A percentile compares a stretch with the other conserved stretches of the same genome.
Evolutionary conservation across 192 early-diverging fungal genomes (phyloP).

Genomic region (Pilaira anomala): DNA sequence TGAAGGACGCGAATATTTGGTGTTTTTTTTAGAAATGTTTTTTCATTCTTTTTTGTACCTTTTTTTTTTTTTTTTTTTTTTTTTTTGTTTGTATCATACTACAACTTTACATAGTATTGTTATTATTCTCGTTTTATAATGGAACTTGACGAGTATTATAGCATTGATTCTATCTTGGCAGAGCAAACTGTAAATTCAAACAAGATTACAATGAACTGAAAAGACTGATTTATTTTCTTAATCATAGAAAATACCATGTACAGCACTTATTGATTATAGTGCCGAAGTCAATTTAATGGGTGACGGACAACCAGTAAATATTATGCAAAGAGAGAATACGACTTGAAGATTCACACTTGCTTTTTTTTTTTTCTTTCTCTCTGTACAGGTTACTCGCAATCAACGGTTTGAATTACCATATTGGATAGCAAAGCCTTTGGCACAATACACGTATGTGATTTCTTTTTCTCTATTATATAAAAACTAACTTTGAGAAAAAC

Average conservation of each 20-base stretch:
- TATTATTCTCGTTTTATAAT: constrained; percentile 1
- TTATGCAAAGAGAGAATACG: background rate
- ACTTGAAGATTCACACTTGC: background rate
- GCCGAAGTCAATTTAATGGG: constrained; percentile 31
- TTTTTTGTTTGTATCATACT: too few relatives aligned
- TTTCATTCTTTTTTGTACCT: too few relatives aligned
- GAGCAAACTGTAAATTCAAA: constrained; percentile 49
- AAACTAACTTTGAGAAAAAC: background rate
- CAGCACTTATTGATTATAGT: constrained; percentile 19
- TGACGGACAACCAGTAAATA: constrained; percentile 31
- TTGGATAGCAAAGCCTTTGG: constrained; percentile 42
- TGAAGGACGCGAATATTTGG: too few relatives aligned
- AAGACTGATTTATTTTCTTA: background rate
- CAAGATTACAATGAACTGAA: too few relatives aligned
- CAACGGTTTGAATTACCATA: constrained; percentile 41
- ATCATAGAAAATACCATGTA: constrained; percentile 32
- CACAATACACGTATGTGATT: constrained; percentile 19
- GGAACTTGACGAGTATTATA: constrained; percentile 51
- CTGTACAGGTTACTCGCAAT: constrained; percentile 21
- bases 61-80: too few relatives aligned
- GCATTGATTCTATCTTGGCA: constrained; percentile 55
- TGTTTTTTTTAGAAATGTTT: too few relatives aligned
- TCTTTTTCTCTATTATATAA: too few relatives aligned
- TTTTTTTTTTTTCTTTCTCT: background rate
- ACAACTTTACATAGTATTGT: too few relatives aligned